Percentiles rank a stretch among this genome's conserved stretches.
These are phyloP conservation scores for Lodderomyces theae DNA, from an alignment of 1,139 yeast species.

Conservation along the genomic window DNA sequence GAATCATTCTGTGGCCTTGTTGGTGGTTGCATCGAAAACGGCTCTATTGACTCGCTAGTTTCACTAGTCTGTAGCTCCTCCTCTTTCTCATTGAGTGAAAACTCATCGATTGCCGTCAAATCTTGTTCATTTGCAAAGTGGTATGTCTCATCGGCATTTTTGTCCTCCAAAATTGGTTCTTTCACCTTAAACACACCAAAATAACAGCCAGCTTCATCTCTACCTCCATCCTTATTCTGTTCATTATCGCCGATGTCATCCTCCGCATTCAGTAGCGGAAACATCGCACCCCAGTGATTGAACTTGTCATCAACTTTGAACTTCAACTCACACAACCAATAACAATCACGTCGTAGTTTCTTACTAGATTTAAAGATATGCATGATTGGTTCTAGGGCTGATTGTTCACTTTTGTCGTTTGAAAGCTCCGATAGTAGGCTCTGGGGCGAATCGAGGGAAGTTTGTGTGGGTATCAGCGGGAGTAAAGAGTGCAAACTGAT, in stretches of 20 bases:
- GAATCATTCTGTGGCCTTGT: background rate
- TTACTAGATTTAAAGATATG: conserved; percentile 1
- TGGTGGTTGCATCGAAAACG: conserved; percentile 24
- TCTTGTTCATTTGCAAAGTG: background rate
- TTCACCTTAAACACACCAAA: conserved; percentile 19
- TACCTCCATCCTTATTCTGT: background rate
- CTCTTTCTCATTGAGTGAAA: too few relatives aligned
- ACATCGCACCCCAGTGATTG: conserved; percentile 18
- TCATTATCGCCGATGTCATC: background rate
- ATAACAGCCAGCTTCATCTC: conserved; percentile 7
- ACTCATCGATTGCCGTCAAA: too few relatives aligned
- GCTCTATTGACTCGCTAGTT: background rate
- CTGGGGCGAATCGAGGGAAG: conserved; percentile 1
- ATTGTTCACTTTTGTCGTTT: background rate
- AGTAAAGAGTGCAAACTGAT: background rate
- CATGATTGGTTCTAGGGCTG: background rate
- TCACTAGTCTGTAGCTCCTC: background rate
- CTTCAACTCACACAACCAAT: conserved; percentile 3
- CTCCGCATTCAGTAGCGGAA: conserved; percentile 12
- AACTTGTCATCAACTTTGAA: conserved; percentile 6
- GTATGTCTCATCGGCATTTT: background rate
- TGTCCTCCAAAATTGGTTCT: background rate
- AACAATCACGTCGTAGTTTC: conserved; percentile 2
- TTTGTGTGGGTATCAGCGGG: background rate
- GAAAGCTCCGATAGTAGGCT: conserved; percentile 2